phyloP scores from a whole-genome alignment of 2,329 filamentous ascomycete genomes.

The Fusarium keratoplasticum region DNA sequence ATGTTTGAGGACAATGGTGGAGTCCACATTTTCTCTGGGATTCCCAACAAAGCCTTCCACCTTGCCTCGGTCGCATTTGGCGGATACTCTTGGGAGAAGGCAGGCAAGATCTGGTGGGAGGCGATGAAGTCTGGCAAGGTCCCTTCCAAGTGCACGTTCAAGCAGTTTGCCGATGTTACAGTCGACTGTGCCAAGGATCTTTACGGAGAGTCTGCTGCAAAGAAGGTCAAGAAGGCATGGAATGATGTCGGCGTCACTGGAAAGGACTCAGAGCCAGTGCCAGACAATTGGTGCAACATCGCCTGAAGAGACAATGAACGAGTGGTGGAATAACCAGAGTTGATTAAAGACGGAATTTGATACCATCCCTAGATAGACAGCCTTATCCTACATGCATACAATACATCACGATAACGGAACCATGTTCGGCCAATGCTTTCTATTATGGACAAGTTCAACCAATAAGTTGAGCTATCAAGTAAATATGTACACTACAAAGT shows the following conservation, averaged over 20 bases:
- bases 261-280: constrained; percentile 16
- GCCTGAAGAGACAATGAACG: constrained; percentile 7
- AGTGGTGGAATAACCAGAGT: background rate
- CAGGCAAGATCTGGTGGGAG: constrained; percentile 65
- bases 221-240: constrained; percentile 60
- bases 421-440: constrained; percentile 1
- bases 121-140: constrained; percentile 58
- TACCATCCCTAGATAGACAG: background rate
- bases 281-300: constrained; percentile 26
- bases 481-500: constrained; percentile 28
- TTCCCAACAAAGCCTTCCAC: constrained; percentile 69
- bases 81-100: constrained; percentile 66
- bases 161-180: constrained; percentile 62
- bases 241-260: constrained; percentile 58
- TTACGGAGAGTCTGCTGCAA: constrained; percentile 56
- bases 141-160: constrained; percentile 55
- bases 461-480: background rate
- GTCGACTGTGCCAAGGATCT: constrained; percentile 58
- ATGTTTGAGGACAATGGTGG: constrained; percentile 62
- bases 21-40: constrained; percentile 67
- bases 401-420: background rate
- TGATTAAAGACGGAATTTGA: background rate
- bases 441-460: background rate
- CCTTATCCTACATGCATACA: background rate
- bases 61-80: constrained; percentile 60